Conservation (phyloP, 345 rosid species). For the Linum tenue region DNA sequence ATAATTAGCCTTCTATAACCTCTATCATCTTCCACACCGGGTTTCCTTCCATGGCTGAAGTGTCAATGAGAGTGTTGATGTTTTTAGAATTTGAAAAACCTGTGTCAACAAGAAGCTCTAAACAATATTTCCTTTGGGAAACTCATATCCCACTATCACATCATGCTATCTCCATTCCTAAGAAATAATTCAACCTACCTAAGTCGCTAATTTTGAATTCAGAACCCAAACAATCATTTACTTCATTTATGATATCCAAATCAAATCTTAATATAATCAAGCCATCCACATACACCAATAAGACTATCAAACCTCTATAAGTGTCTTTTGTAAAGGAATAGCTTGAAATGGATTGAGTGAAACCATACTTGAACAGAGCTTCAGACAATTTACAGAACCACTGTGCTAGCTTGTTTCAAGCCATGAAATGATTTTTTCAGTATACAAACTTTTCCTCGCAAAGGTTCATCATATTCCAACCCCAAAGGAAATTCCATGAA, state of each 20-base stretch:
- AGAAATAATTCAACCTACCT: neutral
- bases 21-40: neutral
- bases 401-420: neutral
- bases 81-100: neutral
- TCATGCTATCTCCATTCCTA: neutral
- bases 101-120: neutral
- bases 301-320: neutral
- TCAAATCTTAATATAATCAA: no score
- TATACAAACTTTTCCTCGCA: neutral
- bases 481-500: no score
- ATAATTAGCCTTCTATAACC: neutral
- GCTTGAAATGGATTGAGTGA: neutral
- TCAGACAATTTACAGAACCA: neutral
- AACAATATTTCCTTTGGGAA: neutral
- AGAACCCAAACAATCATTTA: neutral
- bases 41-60: no score
- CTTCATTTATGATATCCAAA: neutral
- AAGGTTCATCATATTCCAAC: no score
- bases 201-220: neutral
- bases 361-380: neutral
- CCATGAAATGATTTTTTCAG: neutral
- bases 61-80: no score
- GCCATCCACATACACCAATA: neutral
- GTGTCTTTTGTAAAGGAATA: neutral
- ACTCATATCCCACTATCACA: neutral